phyloP scores from a whole-genome alignment of 169 alveolate species.

The Theileria luwenshuni region DNA sequence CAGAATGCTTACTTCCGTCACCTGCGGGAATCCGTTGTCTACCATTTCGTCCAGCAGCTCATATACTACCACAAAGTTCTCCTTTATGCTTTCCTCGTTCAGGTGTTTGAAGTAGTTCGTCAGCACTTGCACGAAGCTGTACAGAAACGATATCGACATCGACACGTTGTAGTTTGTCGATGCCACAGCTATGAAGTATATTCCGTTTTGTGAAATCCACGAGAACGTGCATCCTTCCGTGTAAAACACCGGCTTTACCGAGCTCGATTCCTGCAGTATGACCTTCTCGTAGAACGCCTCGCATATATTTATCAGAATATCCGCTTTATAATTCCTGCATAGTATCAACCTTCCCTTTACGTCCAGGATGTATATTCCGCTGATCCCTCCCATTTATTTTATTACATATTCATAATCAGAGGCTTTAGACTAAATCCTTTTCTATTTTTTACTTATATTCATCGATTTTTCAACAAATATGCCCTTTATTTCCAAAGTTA shows the following conservation, averaged over 20 bases:
- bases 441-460: too few relatives aligned
- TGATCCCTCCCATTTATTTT: slow-evolving; percentile 84
- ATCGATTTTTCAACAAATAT: too few relatives aligned
- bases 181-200: slow-evolving; percentile 87
- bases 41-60: slow-evolving; percentile 98
- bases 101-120: slow-evolving; percentile 95
- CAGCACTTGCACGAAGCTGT: slow-evolving; percentile 80
- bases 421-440: too few relatives aligned
- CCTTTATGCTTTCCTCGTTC: slow-evolving; percentile 98
- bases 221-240: slow-evolving; percentile 93
- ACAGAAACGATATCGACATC: slow-evolving; percentile 72
- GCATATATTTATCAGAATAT: slow-evolving; percentile 71
- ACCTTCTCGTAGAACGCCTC: slow-evolving; percentile 89
- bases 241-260: slow-evolving; percentile 92
- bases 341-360: slow-evolving; percentile 89
- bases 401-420: too few relatives aligned
- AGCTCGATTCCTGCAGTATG: slow-evolving; percentile 92
- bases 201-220: slow-evolving; percentile 95
- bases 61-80: slow-evolving; percentile 97
- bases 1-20: slow-evolving; percentile 83
- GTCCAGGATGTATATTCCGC: slow-evolving; percentile 91
- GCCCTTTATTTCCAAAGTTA: too few relatives aligned
- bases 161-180: slow-evolving; percentile 76
- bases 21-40: slow-evolving; percentile 99
- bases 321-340: slow-evolving; percentile 88